Base-by-base conservation (phyloP, 371 early-diverging fungal genomes). In the Rhizopus delemar region DNA sequence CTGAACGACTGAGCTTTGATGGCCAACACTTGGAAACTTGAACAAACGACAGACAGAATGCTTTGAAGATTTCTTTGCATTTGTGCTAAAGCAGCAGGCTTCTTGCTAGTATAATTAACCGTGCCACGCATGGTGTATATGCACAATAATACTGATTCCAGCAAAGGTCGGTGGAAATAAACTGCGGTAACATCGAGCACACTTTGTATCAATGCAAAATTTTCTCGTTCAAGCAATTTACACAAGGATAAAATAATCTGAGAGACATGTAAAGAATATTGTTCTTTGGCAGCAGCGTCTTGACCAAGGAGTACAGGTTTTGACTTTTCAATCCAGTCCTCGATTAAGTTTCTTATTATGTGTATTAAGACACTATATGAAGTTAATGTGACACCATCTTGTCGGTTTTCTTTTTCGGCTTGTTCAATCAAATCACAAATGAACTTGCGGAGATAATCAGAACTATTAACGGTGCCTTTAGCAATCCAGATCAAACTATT, bases 321-420 rank as follows among this genome's bases (percentile, higher is more conserved):
- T 15, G 69, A 66, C 3, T 65, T 57, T 28, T 38, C 46, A 28
- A 75, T 71, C 79, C 79, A 78, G 12, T 78, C 70, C 41, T 78
- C 79, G 3, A 66, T 71, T 53, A 78, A 51, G n/a, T 49, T 70
- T 8, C 79, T 71, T 31, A 74, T 65, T 13, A 75, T 63, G 3
- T 63, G 55, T 33, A 78, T 56, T 9, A 71, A 52, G 4, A 62
- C 53, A 48, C 60, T 65, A 41, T 71, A 73, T 3, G 53, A 57
- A 12, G 68, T 73, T 31, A 74, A 50, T 3, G 67, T 63, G 2
- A 73, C 73, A 39, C 62, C 62, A 28, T 74, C 74, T 4, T 56
- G 48, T 5, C 68, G 57, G 22, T 51, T 51, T 35, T 71, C 71
- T 16, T 57, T n/a, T 13, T 46, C 29, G 1, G 70, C 68, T 6